phyloP scores from a whole-genome alignment of 371 early-diverging fungal species.

The Pancytospora epiphaga region DNA sequence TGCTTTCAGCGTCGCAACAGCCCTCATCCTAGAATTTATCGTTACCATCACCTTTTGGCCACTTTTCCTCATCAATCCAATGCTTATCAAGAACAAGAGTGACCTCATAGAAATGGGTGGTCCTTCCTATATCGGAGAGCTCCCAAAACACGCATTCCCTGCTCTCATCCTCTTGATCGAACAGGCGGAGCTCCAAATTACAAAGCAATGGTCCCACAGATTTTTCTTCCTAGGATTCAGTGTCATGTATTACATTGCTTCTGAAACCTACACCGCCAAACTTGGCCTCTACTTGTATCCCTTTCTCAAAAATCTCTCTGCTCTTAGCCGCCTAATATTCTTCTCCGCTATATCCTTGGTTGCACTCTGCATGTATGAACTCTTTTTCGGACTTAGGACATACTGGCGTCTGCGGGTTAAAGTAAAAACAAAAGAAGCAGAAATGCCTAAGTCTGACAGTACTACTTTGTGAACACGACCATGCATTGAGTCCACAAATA shows the following conservation, averaged over 20 bases:
- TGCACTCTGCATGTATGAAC: neutral
- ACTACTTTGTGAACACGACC: no score
- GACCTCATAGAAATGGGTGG: neutral
- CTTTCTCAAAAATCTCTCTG: neutral
- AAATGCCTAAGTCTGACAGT: no score
- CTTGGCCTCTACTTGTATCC: neutral
- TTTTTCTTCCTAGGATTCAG: neutral
- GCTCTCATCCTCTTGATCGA: neutral
- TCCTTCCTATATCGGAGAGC: neutral
- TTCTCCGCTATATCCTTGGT: neutral
- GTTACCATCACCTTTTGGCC: constrained; percentile 11
- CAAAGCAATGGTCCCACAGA: neutral
- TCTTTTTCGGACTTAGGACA: no score
- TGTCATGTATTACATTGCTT: neutral
- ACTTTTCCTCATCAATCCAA: constrained; percentile 16
- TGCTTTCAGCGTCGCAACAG: neutral
- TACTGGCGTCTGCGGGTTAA: no score
- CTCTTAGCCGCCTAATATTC: neutral
- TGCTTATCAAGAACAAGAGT: neutral
- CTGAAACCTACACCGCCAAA: neutral
- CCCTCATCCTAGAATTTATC: neutral
- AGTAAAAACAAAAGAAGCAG: no score
- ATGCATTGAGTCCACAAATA: no score
- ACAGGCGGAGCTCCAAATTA: neutral
- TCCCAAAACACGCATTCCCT: constrained; percentile 7